Evolutionary conservation across 768 basidiomycete genomes (phyloP), one percentile per base, ranked within the genome.

Genomic region (Phaeotremella skinneri): DNA sequence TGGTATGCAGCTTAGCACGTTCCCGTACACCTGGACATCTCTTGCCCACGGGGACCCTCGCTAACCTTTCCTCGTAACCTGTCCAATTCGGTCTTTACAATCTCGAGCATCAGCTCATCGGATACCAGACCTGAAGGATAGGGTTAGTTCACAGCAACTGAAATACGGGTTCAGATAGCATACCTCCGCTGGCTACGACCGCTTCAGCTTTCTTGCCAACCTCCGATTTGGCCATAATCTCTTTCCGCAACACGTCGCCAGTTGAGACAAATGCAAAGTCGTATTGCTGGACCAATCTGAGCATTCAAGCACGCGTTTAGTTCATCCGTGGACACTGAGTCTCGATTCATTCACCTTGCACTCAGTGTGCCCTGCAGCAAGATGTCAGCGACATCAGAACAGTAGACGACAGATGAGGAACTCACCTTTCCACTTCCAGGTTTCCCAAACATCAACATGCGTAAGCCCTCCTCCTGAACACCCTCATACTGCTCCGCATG

Each of bases 401-500:
- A 13, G 23, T 6, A 39, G 26, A 37, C 14, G 27, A n/a, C 11
- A 27, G 7, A n/a, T 62, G 17, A 39, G 45, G 31, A 17, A 41
- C 62, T 49, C 43, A 67, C 66, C 65, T 66, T 72, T 11, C 68
- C 63, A 65, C 73, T 73, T 4, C 75, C 78, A 11, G 78, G 78
- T 61, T 77, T 77, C 14, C 78, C 78, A 64, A 78, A 78, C 39
- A 78, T 64, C 52, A 78, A 58, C 68, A 77, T 72, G 47, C 78
- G 58, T 50, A 76, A 52, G 14, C 73, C 73, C 20, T 55, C 49
- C 30, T 74, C 72, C 49, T 56, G 52, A 11, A 56, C 55, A 26
- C 64, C 67, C 42, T 68, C 63, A 52, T 62, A 68, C 32, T 64
- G 59, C 52, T 58, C 62, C 13, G 58, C 51, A 42, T 60, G 60